phyloP scores from a whole-genome alignment of 306 rosid genomes.

The Fragaria iinumae region DNA sequence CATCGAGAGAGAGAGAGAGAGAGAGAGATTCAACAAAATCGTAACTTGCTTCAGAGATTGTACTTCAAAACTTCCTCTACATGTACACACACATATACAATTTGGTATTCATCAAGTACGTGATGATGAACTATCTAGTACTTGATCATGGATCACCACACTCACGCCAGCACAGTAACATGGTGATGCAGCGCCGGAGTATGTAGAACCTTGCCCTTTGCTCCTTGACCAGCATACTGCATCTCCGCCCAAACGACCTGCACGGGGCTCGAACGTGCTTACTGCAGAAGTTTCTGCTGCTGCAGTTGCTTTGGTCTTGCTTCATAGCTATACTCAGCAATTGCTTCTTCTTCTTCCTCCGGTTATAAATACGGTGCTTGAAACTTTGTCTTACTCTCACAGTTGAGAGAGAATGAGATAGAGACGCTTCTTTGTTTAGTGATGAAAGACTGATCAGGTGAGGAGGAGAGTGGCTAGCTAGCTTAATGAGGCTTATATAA shows the following conservation, averaged over 20 bases:
- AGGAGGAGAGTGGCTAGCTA: background rate
- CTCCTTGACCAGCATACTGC: conserved; percentile 60
- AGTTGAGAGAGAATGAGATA: background rate
- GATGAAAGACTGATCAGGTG: background rate
- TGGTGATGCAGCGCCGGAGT: conserved; percentile 64
- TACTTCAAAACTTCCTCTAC: background rate
- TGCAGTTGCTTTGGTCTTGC: background rate
- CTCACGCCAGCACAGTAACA: conserved; percentile 77
- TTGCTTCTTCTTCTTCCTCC: background rate
- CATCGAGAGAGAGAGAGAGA: background rate
- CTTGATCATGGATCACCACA: conserved; percentile 35
- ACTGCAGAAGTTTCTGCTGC: conserved; percentile 29
- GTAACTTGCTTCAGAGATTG: background rate
- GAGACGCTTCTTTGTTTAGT: conserved; percentile 4
- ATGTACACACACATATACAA: background rate
- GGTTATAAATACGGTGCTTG: background rate
- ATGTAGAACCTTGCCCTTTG: conserved; percentile 76
- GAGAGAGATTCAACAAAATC: background rate
- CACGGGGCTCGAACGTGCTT: conserved; percentile 38
- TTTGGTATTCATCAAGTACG: background rate
- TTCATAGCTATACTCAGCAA: background rate
- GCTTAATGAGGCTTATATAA: background rate
- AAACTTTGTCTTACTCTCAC: conserved; percentile 5
- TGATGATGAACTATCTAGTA: background rate
- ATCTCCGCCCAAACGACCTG: conserved; percentile 53